Base-by-base conservation (phyloP, 768 basidiomycete genomes). In the Phylloporus sp. region DNA sequence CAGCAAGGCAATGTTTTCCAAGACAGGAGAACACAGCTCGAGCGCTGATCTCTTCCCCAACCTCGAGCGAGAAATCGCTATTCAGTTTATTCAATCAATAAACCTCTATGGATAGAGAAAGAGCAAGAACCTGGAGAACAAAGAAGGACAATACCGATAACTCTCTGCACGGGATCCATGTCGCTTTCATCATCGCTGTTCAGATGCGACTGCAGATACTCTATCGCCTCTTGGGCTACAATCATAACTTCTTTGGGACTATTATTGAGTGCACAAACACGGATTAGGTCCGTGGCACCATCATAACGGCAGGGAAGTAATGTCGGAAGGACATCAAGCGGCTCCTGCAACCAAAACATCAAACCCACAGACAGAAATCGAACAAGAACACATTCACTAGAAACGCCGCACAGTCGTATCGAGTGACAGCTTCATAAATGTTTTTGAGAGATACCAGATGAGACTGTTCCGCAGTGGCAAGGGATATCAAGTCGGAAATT, bases 171-270 rank as follows among this genome's bases (percentile, higher is more conserved):
- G 13, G 49, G 23, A 20, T 45, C 35, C 0, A 26, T 3, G 7
- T 38, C 49, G 12, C 59, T 50, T 2, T 31, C 40, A 11, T 57
- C 61, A 12, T 58, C 57, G 22, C 48, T 46, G 47, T 60, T 47
- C 34, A 52, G 23, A 47, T 15, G 36, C 5, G 42, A 47, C 23
- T 60, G 56, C 20, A 78, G 41, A 24, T 49, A 50, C 53, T 76
- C 78, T 27, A 72, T 49, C 6, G 56, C 57, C 55, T 76, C 77
- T 45, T 77, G 73, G 16, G 70, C 41, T 2, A 72, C 72, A 44
- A 78, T 70, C 35, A 76, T 45, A 22, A 72, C 54, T 56, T 78
- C 77, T 52, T 77, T 78, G 0, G 72, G 68, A 46, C 66, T 78
- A 13, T 57, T 58, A 3, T 61, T 45, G 34, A 54, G 43, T 4